Percentiles rank a stretch among this genome's conserved stretches.
phyloP scores from a whole-genome alignment of 2,329 filamentous ascomycete species.

The Penicillium sp. region DNA sequence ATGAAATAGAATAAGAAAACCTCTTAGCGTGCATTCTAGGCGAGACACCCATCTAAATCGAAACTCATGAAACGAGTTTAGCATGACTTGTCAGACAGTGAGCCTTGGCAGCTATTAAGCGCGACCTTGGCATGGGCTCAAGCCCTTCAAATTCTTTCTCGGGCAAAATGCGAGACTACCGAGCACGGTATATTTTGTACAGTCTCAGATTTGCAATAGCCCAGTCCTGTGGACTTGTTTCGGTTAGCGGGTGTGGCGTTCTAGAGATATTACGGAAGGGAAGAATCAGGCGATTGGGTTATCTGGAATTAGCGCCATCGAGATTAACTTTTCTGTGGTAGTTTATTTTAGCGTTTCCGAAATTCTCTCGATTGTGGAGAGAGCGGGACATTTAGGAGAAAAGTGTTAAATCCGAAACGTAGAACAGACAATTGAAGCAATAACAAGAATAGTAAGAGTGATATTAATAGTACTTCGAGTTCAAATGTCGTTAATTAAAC shows the following conservation, averaged over 20 bases:
- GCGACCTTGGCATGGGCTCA: slow-evolving; percentile 10
- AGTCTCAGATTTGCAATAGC: neutral
- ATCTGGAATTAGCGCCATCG: neutral
- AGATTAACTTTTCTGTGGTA: neutral
- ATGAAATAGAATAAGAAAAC: neutral
- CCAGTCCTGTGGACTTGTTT: neutral
- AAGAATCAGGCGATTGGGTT: slow-evolving; percentile 16
- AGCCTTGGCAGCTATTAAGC: neutral
- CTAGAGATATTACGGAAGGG: slow-evolving; percentile 2
- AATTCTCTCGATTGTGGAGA: neutral
- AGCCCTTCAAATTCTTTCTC: neutral
- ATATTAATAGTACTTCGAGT: neutral
- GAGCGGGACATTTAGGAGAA: neutral
- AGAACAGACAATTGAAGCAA: neutral
- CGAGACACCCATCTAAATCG: neutral
- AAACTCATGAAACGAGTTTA: neutral
- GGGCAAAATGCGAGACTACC: neutral
- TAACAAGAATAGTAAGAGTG: neutral
- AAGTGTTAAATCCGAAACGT: neutral
- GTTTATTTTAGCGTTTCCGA: neutral
- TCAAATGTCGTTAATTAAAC: neutral
- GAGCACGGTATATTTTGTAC: neutral
- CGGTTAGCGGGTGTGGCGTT: slow-evolving; percentile 16
- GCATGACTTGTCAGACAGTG: neutral
- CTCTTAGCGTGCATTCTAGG: neutral